Conservation (phyloP, 1,284 basidiomycete genomes). For the Ceratobasidium sp. region DNA sequence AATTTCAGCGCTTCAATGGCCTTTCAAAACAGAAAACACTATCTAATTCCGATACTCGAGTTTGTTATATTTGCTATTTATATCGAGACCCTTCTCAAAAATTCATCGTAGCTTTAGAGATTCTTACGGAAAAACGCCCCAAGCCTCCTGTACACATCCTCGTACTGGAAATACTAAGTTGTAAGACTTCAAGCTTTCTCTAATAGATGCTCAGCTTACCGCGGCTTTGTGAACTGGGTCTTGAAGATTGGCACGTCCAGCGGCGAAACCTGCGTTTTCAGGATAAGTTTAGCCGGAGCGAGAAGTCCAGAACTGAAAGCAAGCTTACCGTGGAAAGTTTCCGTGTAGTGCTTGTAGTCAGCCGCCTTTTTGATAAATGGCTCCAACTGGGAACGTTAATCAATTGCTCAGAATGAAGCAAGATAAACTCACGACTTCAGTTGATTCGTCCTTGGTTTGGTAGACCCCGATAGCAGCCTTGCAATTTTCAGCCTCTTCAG, state of each 20-base stretch:
- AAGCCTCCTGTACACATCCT: conserved; percentile 31
- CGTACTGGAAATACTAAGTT: conserved; percentile 3
- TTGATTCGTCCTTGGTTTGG: conserved; percentile 22
- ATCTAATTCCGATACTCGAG: too few species aligned
- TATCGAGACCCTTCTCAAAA: too few species aligned
- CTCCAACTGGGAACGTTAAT: conserved; percentile 8
- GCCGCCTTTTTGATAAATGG: conserved; percentile 26
- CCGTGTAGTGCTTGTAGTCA: conserved; percentile 33
- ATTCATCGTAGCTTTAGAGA: not conserved
- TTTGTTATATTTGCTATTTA: not conserved
- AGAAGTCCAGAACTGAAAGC: not conserved
- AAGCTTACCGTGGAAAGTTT: conserved; percentile 26
- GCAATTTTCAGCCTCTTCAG: conserved; percentile 37
- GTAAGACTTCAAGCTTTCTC: not conserved
- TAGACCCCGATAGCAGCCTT: conserved; percentile 28
- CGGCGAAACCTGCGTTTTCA: conserved; percentile 22
- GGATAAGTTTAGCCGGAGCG: not conserved
- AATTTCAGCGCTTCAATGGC: too few species aligned
- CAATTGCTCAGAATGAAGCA: not conserved
- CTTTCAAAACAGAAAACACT: too few species aligned
- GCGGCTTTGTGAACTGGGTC: conserved; percentile 38
- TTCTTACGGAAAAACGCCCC: conserved; percentile 30
- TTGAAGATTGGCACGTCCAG: conserved; percentile 16
- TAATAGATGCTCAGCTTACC: not conserved
- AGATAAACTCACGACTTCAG: not conserved